These are phyloP conservation scores for Apiospora koreana DNA, from an alignment of 2,329 filamentous ascomycete genomes.

Conservation along the genomic window DNA sequence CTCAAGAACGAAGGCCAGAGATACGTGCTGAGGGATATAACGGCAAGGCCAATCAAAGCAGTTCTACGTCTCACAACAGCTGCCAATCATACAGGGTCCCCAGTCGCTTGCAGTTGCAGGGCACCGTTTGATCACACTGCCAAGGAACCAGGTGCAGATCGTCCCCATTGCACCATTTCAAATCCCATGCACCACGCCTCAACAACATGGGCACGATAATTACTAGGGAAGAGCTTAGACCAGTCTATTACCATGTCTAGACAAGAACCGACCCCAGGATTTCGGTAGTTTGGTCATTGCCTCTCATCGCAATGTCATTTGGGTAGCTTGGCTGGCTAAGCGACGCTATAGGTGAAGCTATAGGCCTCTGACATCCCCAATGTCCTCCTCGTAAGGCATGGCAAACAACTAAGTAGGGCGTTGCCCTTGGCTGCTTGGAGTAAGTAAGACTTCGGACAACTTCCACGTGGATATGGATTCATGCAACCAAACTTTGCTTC, in stretches of 20 bases:
- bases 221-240: not conserved
- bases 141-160: slow-evolving; percentile 1
- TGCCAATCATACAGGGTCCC: not conserved
- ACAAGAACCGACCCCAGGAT: not conserved
- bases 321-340: not conserved
- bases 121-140: slow-evolving; percentile 2
- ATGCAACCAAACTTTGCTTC: not conserved
- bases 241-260: not conserved
- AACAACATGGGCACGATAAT: slow-evolving; percentile 4
- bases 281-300: not conserved
- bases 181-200: not conserved
- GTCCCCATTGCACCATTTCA: not conserved
- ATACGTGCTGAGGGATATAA: not conserved
- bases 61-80: not conserved
- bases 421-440: too few relatives aligned
- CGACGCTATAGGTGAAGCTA: not conserved
- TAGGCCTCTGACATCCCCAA: not conserved
- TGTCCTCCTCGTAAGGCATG: not conserved
- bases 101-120: not conserved
- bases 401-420: not conserved
- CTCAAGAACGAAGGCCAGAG: not conserved
- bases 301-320: not conserved
- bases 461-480: not conserved
- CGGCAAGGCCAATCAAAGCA: not conserved
- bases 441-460: not conserved